Evolutionary conservation across 2,329 filamentous ascomycete species (phyloP), one percentile per base, ranked within the genome.

Genomic region (Exophiala mesophila): DNA sequence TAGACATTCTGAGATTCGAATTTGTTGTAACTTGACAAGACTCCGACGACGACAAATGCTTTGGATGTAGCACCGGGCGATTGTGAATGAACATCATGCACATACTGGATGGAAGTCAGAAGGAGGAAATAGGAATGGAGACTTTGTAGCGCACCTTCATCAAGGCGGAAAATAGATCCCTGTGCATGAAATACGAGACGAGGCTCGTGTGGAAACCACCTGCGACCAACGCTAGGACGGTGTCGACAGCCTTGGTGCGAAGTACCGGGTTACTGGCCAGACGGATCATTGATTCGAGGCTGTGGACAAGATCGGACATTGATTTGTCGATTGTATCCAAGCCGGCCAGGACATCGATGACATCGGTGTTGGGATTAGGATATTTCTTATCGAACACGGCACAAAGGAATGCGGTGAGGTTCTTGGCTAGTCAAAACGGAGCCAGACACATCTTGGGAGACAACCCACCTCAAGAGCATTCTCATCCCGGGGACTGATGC

Each of bases 1-100:
- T 98, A 98, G 1, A 90, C 90, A 56, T 98, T 98, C 61, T 95
- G 89, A 44, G 94, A 90, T 64, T 98, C 92, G 59, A 98, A 98
- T 64, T 97, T 98, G 75, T 98, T 97, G 74, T 97, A 97, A 67
- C 97, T 98, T 52, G 87, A 85, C 39, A 98, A 71, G 3, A 97
- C 73, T 9, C 90, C 90, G 15, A 96, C 73, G 7, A 97, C 76
- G 10, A 83, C 78, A 54, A 96, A 88, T 0, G 90, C 84, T 45
- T 85, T 78, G 44, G 78, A 78, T 57, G 75, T 28, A 7, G 17
- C 17, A 19, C 18, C 9, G 12, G 15, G 28, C 15, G 41, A 36
- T 16, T 20, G 73, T 13, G 72, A 68, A 23, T 77, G 71, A 17
- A 75, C 73, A 47, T 88, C 81, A 32, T 82, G 77, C 29, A 53